These are phyloP conservation scores for Candida takata DNA, from an alignment of 805 yeast species.

Conservation along the genomic window DNA sequence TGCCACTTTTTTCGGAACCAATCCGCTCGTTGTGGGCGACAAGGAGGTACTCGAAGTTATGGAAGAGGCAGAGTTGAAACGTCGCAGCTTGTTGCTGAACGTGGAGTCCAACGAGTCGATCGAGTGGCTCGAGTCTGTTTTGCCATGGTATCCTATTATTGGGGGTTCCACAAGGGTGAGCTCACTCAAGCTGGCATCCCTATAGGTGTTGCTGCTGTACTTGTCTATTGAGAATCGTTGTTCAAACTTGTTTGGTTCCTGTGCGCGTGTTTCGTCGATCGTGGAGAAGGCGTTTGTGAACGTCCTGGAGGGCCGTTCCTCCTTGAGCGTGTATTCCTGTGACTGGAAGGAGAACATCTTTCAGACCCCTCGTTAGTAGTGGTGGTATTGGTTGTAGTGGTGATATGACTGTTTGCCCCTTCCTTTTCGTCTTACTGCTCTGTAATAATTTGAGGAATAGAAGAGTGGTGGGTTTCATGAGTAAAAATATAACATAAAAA, in stretches of 20 bases:
- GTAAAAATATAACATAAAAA: too few relatives aligned
- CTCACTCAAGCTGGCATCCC: slow-evolving; percentile 11
- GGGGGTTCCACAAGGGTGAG: slow-evolving; percentile 10
- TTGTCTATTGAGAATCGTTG: slow-evolving; percentile 1
- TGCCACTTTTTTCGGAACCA: slow-evolving; percentile 10
- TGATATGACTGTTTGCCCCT: too few relatives aligned
- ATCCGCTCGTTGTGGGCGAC: background rate
- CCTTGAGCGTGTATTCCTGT: slow-evolving; percentile 2
- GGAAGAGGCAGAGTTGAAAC: slow-evolving; percentile 17
- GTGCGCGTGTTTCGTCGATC: slow-evolving; percentile 5
- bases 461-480: too few relatives aligned
- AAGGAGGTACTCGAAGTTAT: slow-evolving; percentile 8
- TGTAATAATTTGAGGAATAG: too few relatives aligned
- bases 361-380: too few relatives aligned
- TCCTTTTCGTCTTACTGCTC: too few relatives aligned
- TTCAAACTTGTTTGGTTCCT: slow-evolving; percentile 1
- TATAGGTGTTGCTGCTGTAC: slow-evolving; percentile 6
- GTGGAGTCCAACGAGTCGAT: slow-evolving; percentile 16
- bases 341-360: slow-evolving; percentile 3
- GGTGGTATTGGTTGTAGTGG: too few relatives aligned
- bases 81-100: slow-evolving; percentile 11
- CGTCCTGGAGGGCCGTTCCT: background rate
- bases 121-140: slow-evolving; percentile 15
- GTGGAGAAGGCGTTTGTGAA: slow-evolving; percentile 4
- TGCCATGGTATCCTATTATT: slow-evolving; percentile 6